Base-by-base conservation (phyloP, 371 early-diverging fungal species). In the Coemansia sp. region DNA sequence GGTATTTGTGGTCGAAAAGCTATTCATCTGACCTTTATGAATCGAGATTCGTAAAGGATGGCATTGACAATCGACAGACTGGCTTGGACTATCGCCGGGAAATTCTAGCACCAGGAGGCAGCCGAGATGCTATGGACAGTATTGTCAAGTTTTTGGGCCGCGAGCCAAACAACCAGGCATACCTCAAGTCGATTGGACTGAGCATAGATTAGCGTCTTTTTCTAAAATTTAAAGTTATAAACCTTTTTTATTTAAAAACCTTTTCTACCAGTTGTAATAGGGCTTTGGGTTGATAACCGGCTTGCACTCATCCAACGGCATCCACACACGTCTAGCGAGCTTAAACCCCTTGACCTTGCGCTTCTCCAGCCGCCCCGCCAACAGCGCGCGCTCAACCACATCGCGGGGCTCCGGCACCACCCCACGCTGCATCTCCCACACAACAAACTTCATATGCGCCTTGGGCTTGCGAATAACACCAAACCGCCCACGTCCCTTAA, bases 21-120 rank as follows among this genome's bases (percentile, higher is more conserved):
- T 91, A 87, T 67, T 87, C 90, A 0, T 87, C 90, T 36, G 95
- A 93, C 63, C 90, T 94, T 86, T 94, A 83, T 79, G 87, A 80
- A 56, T 85, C 87, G 49, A 84, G 87, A 54, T 91, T 91, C 74
- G 79, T 84, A 65, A 67, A 78, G 34, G 84, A 87, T 36, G 86
- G 87, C 1, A 70, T 87, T 26, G 49, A 39, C 42, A 78, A 57
- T 47, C 54, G 67, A 1, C 49, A 82, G 61, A 79, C 79, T 10
- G 91, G 89, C 36, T 63, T 69, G 42, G 79, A 83, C 50, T 90
- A 88, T 65, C 83, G 90, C 57, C 74, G 81, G 32, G 66, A 81
- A 31, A 86, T 91, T 64, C 81, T 91, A 31, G 76, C 73, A 38
- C 88, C 85, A 53, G 92, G 92, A 30, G 84, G 87, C 55, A 87